A percentile compares a stretch with the other conserved stretches of the same genome.
Conservation (phyloP, 2,329 filamentous ascomycete species). For the Lachnellula cervina region DNA sequence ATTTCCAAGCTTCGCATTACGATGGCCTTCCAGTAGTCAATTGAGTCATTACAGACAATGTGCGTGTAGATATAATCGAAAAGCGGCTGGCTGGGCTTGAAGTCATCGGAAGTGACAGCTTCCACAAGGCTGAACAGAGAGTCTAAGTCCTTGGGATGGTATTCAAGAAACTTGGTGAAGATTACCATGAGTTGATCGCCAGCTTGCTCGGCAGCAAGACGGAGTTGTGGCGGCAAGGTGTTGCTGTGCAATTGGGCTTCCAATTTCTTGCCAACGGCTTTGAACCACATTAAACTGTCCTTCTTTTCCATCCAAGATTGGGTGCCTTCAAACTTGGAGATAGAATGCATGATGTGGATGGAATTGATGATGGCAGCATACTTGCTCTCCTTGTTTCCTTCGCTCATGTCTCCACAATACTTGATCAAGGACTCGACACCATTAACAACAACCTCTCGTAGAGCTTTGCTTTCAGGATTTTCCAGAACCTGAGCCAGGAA, state of each 20-base stretch:
- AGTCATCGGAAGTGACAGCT: constrained; percentile 73
- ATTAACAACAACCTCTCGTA: constrained; percentile 69
- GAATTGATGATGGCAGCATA: constrained; percentile 74
- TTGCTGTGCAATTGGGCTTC: constrained; percentile 69
- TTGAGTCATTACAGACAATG: constrained; percentile 77
- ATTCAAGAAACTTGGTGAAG: constrained; percentile 72
- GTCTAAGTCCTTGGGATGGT: constrained; percentile 72
- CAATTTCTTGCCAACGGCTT: constrained; percentile 68
- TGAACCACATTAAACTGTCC: constrained; percentile 56
- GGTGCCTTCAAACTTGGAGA: constrained; percentile 60
- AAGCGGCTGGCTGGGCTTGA: constrained; percentile 71
- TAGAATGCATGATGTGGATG: constrained; percentile 76
- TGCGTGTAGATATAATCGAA: constrained; percentile 78
- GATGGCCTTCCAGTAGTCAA: constrained; percentile 79
- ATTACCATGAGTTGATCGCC: constrained; percentile 83
- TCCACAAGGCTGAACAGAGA: constrained; percentile 81
- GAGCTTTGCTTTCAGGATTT: constrained; percentile 65
- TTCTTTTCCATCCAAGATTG: constrained; percentile 67
- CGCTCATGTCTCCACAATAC: constrained; percentile 57
- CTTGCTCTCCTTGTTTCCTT: constrained; percentile 63
- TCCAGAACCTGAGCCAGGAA: constrained; percentile 84
- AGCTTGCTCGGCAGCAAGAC: constrained; percentile 82
- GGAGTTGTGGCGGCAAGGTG: constrained; percentile 64
- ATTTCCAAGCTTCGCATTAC: constrained; percentile 83
- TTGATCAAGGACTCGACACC: constrained; percentile 69